Conservation (phyloP, 768 basidiomycete genomes). For the Pulveroboletus sp. region DNA sequence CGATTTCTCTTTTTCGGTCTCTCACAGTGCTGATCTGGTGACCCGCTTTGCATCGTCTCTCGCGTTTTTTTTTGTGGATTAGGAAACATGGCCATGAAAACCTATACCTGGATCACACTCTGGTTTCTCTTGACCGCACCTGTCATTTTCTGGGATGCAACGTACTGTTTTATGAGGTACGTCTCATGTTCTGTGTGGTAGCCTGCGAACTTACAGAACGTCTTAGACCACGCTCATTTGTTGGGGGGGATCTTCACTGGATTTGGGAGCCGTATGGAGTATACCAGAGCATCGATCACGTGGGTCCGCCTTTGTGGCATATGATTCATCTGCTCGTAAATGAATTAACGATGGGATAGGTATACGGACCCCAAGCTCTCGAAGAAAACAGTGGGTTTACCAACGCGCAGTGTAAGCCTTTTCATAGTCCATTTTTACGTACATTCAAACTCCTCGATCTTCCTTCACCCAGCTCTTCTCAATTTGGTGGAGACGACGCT, state of each 20-base stretch:
- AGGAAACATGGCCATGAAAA: conserved; percentile 44
- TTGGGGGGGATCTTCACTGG: conserved; percentile 87
- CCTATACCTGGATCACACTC: conserved; percentile 52
- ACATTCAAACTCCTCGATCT: background rate
- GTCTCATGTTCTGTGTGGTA: background rate
- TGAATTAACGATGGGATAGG: conserved; percentile 30
- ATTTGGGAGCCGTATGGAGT: conserved; percentile 81
- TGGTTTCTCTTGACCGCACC: conserved; percentile 56
- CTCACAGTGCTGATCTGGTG: too few species aligned
- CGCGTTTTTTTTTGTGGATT: background rate
- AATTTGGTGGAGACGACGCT: conserved; percentile 77
- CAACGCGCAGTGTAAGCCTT: conserved; percentile 70
- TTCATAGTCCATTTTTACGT: background rate
- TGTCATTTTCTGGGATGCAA: conserved; percentile 73
- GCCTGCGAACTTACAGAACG: background rate
- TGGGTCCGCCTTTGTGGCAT: conserved; percentile 16
- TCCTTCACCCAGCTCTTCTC: conserved; percentile 50
- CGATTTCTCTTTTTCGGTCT: too few species aligned
- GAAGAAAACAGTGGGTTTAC: conserved; percentile 72
- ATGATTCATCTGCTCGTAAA: conserved; percentile 33
- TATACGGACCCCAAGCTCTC: conserved; percentile 71
- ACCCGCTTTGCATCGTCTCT: too few species aligned
- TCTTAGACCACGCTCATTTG: conserved; percentile 79
- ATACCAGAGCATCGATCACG: conserved; percentile 62
- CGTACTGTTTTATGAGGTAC: conserved; percentile 78